phyloP scores from a whole-genome alignment of 306 rosid genomes.

The Malus sieversii region DNA sequence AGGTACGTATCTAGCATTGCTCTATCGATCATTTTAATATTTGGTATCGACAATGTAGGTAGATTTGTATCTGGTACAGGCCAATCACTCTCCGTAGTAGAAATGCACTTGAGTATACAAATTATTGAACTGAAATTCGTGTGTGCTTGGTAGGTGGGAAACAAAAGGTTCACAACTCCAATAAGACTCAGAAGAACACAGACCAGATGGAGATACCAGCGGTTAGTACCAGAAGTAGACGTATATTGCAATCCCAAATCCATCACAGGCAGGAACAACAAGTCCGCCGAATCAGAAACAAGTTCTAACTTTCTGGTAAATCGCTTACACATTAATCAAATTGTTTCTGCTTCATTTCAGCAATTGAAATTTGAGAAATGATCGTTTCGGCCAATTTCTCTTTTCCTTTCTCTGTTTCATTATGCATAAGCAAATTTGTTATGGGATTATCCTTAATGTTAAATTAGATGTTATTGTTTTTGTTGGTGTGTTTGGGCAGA shows the following conservation, averaged over 20 bases:
- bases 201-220: constrained; percentile 14
- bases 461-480: neutral
- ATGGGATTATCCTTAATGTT: too few species aligned
- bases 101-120: neutral
- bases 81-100: neutral
- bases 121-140: neutral
- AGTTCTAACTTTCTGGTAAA: constrained; percentile 16
- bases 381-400: neutral
- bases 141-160: neutral
- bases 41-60: neutral
- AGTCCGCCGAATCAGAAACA: constrained; percentile 5
- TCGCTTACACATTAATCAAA: neutral
- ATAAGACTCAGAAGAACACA: constrained; percentile 3
- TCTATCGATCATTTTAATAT: neutral
- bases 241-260: constrained; percentile 20
- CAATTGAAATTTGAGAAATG: neutral
- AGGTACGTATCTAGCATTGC: too few species aligned
- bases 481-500: constrained; percentile 18
- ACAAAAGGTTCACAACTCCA: neutral
- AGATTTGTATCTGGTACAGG: neutral
- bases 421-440: neutral
- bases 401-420: neutral
- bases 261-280: constrained; percentile 9
- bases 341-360: neutral
- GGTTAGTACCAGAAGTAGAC: constrained; percentile 20